Percentiles rank a stretch among this genome's conserved stretches.
Evolutionary conservation across 2,329 filamentous ascomycete species (phyloP).

Genomic region (Alternaria postmessia): DNA sequence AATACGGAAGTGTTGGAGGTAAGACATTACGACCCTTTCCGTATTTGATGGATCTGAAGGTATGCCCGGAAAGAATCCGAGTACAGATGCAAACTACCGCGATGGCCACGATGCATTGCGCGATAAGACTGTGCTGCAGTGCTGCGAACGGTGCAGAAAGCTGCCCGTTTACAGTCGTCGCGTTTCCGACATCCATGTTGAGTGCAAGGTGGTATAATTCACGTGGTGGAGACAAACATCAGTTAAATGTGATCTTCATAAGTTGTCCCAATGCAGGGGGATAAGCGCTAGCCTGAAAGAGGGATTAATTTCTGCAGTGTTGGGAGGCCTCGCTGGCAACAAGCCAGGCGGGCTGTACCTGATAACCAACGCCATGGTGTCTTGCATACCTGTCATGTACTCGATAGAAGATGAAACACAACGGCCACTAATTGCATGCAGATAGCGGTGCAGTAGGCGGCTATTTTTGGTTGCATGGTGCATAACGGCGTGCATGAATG

Average conservation of each 20-base stretch:
- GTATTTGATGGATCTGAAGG: constrained; percentile 19
- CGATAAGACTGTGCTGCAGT: constrained; percentile 2
- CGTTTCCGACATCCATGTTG: constrained; percentile 3
- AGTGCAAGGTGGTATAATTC: neutral
- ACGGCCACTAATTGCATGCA: constrained; percentile 13
- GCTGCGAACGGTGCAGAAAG: neutral
- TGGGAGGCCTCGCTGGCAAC: neutral
- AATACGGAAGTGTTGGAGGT: constrained; percentile 30
- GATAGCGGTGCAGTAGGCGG: constrained; percentile 16
- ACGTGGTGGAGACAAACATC: neutral
- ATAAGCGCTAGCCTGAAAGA: neutral
- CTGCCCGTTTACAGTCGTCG: neutral
- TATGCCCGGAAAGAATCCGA: constrained; percentile 19
- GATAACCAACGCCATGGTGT: neutral
- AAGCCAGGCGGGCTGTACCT: neutral
- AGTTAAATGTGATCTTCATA: neutral
- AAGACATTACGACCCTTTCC: constrained; percentile 10
- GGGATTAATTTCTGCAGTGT: neutral
- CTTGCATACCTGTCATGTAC: neutral
- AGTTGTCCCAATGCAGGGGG: neutral
- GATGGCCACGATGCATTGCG: constrained; percentile 12
- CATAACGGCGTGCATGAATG: constrained; percentile 25
- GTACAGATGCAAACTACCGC: constrained; percentile 21
- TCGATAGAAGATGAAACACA: constrained; percentile 26
- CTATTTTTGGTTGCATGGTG: constrained; percentile 31